Percentiles rank a stretch among this genome's conserved stretches.
These are phyloP conservation scores for Theileria orientalis DNA, from an alignment of 169 alveolate genomes.

Conservation along the genomic window DNA sequence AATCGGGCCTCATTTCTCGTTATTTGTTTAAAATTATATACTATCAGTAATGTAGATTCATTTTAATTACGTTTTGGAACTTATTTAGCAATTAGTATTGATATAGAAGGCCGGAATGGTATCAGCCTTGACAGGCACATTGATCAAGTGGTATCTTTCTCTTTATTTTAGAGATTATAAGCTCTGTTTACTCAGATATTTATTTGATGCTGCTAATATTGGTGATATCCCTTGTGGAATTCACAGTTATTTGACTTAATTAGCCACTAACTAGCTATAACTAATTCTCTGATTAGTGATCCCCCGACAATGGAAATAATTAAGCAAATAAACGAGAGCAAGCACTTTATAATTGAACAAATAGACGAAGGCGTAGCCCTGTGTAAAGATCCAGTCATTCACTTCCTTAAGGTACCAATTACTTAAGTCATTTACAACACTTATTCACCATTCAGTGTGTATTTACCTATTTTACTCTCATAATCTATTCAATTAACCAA, in stretches of 20 bases:
- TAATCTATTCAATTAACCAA: too few species aligned
- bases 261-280: too few species aligned
- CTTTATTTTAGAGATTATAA: background rate
- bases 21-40: background rate
- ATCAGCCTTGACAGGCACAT: slow-evolving; percentile 39
- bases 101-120: slow-evolving; percentile 12
- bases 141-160: slow-evolving; percentile 33
- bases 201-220: too few species aligned
- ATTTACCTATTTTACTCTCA: background rate
- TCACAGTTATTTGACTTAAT: too few species aligned
- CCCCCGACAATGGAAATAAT: slow-evolving; percentile 80
- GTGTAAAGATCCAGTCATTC: slow-evolving; percentile 72
- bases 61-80: background rate
- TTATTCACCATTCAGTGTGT: too few species aligned
- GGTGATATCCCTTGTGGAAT: too few species aligned
- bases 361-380: slow-evolving; percentile 77
- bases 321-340: slow-evolving; percentile 69
- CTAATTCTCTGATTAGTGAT: slow-evolving; percentile 63
- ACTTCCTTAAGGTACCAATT: slow-evolving; percentile 68
- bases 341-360: slow-evolving; percentile 76
- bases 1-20: background rate
- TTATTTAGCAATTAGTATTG: too few species aligned
- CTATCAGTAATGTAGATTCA: background rate
- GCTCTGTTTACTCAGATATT: too few species aligned
- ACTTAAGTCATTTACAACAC: too few species aligned